Evolutionary conservation across 2,329 filamentous ascomycete genomes (phyloP).

Genomic region (Ilyonectria robusta): DNA sequence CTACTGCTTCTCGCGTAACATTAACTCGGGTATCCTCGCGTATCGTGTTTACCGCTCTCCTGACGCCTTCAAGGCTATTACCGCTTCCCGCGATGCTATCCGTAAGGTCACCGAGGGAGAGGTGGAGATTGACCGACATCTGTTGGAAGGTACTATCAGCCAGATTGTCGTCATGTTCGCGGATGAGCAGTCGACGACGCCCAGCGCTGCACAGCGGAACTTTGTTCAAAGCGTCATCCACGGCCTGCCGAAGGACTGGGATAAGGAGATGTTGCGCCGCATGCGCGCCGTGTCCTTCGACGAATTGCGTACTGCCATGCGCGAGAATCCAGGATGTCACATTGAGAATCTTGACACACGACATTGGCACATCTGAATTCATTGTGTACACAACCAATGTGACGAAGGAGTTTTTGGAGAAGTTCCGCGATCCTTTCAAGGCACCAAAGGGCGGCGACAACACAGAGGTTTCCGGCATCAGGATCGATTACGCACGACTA

Average conservation of each 20-base stretch:
- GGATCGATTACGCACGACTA: too few relatives aligned
- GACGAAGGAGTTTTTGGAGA: too few relatives aligned
- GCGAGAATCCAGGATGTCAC: too few relatives aligned
- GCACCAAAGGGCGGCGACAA: too few relatives aligned
- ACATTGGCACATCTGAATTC: too few relatives aligned
- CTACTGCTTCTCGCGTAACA: constrained; percentile 81
- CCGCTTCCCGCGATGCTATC: constrained; percentile 81
- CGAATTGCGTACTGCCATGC: constrained; percentile 82
- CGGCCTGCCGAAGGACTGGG: constrained; percentile 82
- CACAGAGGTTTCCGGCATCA: too few relatives aligned
- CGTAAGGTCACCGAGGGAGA: constrained; percentile 80
- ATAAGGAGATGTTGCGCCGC: constrained; percentile 80
- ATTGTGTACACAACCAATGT: too few relatives aligned
- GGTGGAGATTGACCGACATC: constrained; percentile 80
- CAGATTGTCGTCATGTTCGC: constrained; percentile 89
- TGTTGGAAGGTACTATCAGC: constrained; percentile 91
- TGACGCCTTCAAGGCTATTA: constrained; percentile 88
- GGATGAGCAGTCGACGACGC: constrained; percentile 89
- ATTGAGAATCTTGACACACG: too few relatives aligned
- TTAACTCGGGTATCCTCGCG: constrained; percentile 84
- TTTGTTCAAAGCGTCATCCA: constrained; percentile 87
- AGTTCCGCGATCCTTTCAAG: too few relatives aligned
- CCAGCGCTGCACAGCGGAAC: constrained; percentile 83
- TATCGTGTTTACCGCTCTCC: constrained; percentile 93
- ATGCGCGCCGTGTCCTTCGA: constrained; percentile 83